phyloP scores from a whole-genome alignment of 2,329 filamentous ascomycete species.

The Xylariales sp. region DNA sequence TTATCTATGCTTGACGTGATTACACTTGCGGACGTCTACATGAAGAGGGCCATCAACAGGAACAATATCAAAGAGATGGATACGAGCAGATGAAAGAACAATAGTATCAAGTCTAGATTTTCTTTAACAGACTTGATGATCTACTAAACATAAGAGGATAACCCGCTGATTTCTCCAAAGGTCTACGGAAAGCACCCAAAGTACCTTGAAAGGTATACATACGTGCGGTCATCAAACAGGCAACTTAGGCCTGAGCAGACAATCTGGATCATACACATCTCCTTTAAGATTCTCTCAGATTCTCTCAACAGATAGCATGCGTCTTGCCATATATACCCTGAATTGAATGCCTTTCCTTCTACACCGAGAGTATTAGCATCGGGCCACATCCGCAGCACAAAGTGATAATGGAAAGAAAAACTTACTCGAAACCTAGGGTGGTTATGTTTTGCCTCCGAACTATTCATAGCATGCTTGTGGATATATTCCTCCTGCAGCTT shows the following conservation, averaged over 20 bases:
- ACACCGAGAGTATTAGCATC: constrained; percentile 34
- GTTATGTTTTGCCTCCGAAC: constrained; percentile 65
- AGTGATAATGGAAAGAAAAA: constrained; percentile 20
- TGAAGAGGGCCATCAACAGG: background rate
- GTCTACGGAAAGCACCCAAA: constrained; percentile 17
- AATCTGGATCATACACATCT: background rate
- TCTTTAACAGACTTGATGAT: constrained; percentile 10
- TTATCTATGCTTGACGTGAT: background rate
- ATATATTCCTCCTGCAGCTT: constrained; percentile 76
- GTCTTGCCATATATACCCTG: constrained; percentile 93
- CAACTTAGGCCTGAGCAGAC: constrained; percentile 13
- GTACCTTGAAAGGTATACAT: constrained; percentile 8
- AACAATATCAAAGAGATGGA: background rate
- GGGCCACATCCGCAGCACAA: background rate
- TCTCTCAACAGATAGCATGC: constrained; percentile 79
- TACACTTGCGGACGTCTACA: background rate
- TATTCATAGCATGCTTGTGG: constrained; percentile 64
- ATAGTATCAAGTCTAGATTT: constrained; percentile 14
- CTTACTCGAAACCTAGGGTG: constrained; percentile 63
- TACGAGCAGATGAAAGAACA: background rate
- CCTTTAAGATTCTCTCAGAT: background rate
- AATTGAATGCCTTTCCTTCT: constrained; percentile 85
- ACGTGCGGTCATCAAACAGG: constrained; percentile 6
- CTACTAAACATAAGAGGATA: constrained; percentile 10
- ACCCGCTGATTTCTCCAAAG: constrained; percentile 16